Base-by-base conservation (phyloP, 2,329 filamentous ascomycete species). In the Onygenales sp. region DNA sequence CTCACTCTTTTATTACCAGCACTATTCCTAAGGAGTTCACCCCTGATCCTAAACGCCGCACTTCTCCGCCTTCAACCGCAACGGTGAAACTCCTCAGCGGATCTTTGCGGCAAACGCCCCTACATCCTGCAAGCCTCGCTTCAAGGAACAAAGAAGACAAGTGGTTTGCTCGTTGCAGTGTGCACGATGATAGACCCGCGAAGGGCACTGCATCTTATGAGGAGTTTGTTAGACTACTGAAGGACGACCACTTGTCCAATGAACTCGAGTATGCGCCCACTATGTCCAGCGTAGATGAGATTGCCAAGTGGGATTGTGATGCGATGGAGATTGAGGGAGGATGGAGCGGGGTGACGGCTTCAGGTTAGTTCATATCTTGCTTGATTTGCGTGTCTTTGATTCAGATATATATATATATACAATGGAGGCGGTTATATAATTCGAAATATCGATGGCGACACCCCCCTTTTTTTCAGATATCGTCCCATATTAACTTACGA, bases 181-280 rank as follows among this genome's bases (percentile, higher is more conserved):
- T 68, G 27, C 71, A 73, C 53, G 54, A 59, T 37, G 56, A 68
- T 31, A 54, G 57, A 2, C 52, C 62, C 0, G 42, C 53, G 39
- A 51, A 55, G 13, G 70, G 71, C 2, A 68, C 66, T 6, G 71
- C 70, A 4, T 64, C 63, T 5, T 72, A 66, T 61, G 51, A 58
- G 2, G 71, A 74, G 54, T 73, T 73, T 47, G 60, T 67, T 52
- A 57, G 56, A 11, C 67, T 70, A 0, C 52, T 74, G 43, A 63
- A 67, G 33, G 61, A 66, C 8, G 57, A 70, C 14, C 71, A 73
- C 58, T 67, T 68, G 6, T 61, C 65, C 53, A 65, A 73, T 58
- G 71, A 73, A 55, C 63, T 64, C 64, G 66, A 65, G 34, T 74
- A 73, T 58, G 73, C 69, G 33, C 69, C 69, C 5, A 70, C 62